phyloP scores from a whole-genome alignment of 2,329 filamentous ascomycete species.

The Penicillium aurantiogriseum region DNA sequence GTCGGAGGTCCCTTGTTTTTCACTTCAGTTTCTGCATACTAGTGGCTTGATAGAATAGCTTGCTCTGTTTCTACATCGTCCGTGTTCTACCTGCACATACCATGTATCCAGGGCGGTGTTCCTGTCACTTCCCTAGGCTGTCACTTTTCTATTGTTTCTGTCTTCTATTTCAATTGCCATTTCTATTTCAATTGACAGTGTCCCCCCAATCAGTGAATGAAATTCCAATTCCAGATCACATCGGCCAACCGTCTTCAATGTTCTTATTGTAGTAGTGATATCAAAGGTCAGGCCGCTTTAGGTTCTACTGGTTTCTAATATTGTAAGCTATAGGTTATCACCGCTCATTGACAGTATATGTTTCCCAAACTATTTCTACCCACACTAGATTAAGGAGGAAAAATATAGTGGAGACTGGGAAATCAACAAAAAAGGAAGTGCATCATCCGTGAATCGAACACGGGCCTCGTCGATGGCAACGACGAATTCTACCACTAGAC shows the following conservation, averaged over 20 bases:
- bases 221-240: no score
- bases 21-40: neutral
- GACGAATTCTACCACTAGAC: conserved; percentile 49
- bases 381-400: neutral
- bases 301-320: neutral
- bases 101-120: neutral
- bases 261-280: no score
- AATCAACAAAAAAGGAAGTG: conserved; percentile 9
- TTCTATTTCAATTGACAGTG: neutral
- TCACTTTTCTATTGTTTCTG: neutral
- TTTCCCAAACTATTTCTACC: neutral
- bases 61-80: neutral
- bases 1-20: no score
- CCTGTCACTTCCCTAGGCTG: neutral
- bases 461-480: conserved; percentile 49
- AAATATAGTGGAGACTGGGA: neutral
- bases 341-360: neutral
- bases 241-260: no score
- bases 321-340: neutral
- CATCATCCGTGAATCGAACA: conserved; percentile 48
- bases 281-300: neutral
- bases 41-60: neutral
- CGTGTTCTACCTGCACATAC: neutral
- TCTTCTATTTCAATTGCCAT: neutral
- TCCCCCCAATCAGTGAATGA: neutral